Evolutionary conservation across 768 basidiomycete species (phyloP), one percentile per base, ranked within the genome.

Genomic region (Steccherinum ochraceum): DNA sequence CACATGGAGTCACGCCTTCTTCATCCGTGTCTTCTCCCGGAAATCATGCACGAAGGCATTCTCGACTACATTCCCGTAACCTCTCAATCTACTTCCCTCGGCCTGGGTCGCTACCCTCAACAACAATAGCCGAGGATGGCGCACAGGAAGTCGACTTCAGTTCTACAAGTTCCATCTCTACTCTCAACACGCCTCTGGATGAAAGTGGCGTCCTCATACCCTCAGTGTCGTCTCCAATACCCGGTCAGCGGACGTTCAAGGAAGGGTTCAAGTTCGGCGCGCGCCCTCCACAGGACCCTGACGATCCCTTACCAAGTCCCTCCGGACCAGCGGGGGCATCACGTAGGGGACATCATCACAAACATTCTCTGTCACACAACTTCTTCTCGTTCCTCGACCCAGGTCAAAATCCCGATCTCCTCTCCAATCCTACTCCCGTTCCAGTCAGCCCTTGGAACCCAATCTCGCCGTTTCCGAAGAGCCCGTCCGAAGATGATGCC

Each of bases 341-440:
- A 1, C 58, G 71, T 0, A 57, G 75, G 2, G 90, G 89, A 0
- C 90, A 92, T 61, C 86, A 96, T 67, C 93, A 95, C 61, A 92
- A 93, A 66, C 93, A 95, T 66, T 95, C 92, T 0, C 67, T 93
- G 11, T 95, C 93, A 0, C 93, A 96, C 64, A 92, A 90, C 60
- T 93, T 96, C 68, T 95, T 95, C 69, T 93, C 92, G 0, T 96
- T 96, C 63, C 83, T 97, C 40, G 92, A 94, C 58, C 92, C 92
- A 1, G 83, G 81, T 23, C 58, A 44, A 42, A 53, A 55, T 48
- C 52, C 54, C 2, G 70, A 76, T 24, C 60, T 83, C 19, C 78
- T 79, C 49, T 79, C 81, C 0, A 71, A 76, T 53, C 81, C 83
- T 0, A 79, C 83, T 2, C 80, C 79, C 0, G 74, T 68, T 2